phyloP scores from a whole-genome alignment of 108 stramenopile species.

The Pseudonitzschia pungens region DNA sequence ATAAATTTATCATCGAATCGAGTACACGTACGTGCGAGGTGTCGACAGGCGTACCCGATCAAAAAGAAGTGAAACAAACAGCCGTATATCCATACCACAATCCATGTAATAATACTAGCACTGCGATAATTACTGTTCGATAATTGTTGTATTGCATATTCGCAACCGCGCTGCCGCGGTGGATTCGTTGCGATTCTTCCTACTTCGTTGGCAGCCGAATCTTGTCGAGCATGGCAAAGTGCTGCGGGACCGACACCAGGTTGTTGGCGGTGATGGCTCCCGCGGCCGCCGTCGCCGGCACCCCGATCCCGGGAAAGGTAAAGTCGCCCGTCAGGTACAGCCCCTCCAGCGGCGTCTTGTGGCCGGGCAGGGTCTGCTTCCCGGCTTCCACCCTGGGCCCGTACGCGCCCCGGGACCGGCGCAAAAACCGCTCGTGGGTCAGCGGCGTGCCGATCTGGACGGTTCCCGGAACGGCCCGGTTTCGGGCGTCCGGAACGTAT shows the following conservation, averaged over 20 bases:
- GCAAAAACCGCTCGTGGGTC: slow-evolving; percentile 90
- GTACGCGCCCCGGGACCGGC: slow-evolving; percentile 63
- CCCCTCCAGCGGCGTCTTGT: slow-evolving; percentile 54
- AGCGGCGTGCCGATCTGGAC: slow-evolving; percentile 89
- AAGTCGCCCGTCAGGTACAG: slow-evolving; percentile 60
- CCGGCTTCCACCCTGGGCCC: slow-evolving; percentile 71
- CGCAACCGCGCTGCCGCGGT: too few species aligned
- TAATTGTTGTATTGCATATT: too few species aligned
- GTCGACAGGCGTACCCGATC: too few species aligned
- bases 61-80: too few species aligned
- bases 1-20: too few species aligned
- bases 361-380: slow-evolving; percentile 58
- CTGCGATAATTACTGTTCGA: too few species aligned
- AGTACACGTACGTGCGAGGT: too few species aligned
- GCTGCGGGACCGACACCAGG: slow-evolving; percentile 47
- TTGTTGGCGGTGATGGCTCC: slow-evolving; percentile 72
- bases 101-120: too few species aligned
- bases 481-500: slow-evolving; percentile 81
- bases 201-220: slow-evolving; percentile 54
- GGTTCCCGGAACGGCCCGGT: slow-evolving; percentile 60
- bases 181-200: too few species aligned
- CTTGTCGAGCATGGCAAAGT: slow-evolving; percentile 59
- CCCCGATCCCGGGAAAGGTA: slow-evolving; percentile 85
- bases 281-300: slow-evolving; percentile 78
- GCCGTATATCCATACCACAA: too few species aligned